Conservation (phyloP, 352 stramenopile genomes). For the Pythium aphanidermatum region DNA sequence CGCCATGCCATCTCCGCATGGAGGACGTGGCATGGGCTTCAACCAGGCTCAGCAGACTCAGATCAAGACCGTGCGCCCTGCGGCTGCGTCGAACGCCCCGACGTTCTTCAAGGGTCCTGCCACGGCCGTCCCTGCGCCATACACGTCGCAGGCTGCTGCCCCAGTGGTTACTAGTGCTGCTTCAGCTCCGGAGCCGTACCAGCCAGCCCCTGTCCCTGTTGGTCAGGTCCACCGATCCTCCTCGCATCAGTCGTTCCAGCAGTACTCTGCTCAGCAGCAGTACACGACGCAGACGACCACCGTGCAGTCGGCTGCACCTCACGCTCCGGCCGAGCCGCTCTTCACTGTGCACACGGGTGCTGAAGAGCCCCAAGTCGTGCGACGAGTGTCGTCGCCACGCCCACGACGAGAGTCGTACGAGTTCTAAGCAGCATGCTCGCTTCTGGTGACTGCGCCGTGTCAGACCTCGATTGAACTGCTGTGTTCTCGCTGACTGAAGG, state of each 20-base stretch:
- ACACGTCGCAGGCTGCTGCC: too few species aligned
- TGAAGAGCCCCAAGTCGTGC: slow-evolving; percentile 9
- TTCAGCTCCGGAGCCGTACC: neutral
- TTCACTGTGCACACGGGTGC: slow-evolving; percentile 13
- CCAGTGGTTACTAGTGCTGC: neutral
- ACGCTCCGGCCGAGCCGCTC: slow-evolving; percentile 11
- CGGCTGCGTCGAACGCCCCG: slow-evolving; percentile 12
- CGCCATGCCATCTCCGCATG: slow-evolving; percentile 15
- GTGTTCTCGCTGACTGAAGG: too few species aligned
- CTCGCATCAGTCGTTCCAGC: neutral
- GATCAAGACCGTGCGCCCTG: slow-evolving; percentile 17
- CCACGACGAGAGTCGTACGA: slow-evolving; percentile 33
- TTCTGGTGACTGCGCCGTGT: neutral
- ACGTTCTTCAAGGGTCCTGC: slow-evolving; percentile 16
- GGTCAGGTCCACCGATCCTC: too few species aligned
- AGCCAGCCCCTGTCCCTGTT: too few species aligned
- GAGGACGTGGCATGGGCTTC: slow-evolving; percentile 1
- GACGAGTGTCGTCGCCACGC: slow-evolving; percentile 22
- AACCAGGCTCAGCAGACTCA: neutral
- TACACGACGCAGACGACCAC: slow-evolving; percentile 8
- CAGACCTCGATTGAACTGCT: too few species aligned
- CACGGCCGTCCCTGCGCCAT: too few species aligned
- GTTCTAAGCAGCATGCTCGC: slow-evolving; percentile 18
- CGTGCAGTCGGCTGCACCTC: neutral
- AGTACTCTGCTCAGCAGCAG: slow-evolving; percentile 11